Conservation (phyloP, 2,329 filamentous ascomycete species). For the Tolypocladium endophyticum region DNA sequence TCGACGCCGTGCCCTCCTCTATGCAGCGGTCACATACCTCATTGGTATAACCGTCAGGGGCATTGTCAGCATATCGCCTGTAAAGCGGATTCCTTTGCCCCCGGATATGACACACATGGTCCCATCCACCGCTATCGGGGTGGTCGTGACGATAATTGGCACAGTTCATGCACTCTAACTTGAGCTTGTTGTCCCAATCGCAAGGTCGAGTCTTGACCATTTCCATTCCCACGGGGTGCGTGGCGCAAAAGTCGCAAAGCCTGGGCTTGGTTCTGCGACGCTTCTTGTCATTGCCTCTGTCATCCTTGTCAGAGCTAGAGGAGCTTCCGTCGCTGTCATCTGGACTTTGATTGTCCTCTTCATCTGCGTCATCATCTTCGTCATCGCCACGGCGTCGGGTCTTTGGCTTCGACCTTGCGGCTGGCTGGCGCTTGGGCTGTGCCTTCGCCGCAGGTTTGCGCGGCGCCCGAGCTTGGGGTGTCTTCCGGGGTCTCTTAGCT, state of each 20-base stretch:
- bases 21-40: constrained; percentile 8
- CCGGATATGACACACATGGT: constrained; percentile 5
- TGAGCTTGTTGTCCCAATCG: constrained; percentile 4
- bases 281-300: neutral
- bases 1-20: neutral
- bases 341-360: neutral
- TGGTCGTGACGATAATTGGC: constrained; percentile 9
- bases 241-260: constrained; percentile 8
- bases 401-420: neutral
- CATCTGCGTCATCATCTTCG: neutral
- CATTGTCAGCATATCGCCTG: constrained; percentile 6
- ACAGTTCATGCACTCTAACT: constrained; percentile 15
- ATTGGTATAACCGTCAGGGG: constrained; percentile 5
- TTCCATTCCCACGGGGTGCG: neutral
- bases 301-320: neutral
- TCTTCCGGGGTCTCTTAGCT: neutral
- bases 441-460: neutral
- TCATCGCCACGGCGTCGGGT: neutral
- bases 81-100: neutral
- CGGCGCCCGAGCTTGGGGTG: neutral
- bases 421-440: neutral
- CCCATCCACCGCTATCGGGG: neutral
- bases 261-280: neutral
- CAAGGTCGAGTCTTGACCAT: constrained; percentile 5
- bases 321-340: neutral